phyloP scores from a whole-genome alignment of 495 filamentous ascomycete species.

The Pyrenopolyporus hunteri region DNA sequence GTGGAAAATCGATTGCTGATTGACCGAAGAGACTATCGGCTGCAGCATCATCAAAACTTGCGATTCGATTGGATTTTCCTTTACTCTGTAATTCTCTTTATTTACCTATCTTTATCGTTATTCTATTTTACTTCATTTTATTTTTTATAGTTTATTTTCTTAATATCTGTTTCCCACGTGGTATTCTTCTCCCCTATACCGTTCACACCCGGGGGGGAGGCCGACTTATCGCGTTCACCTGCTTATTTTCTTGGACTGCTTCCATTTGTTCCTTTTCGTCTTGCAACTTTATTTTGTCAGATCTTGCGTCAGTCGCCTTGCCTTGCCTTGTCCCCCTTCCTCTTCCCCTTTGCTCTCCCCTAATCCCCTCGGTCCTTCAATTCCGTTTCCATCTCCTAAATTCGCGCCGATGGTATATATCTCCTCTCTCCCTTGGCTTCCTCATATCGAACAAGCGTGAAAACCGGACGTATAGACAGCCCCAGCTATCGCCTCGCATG shows the following conservation, averaged over 20 bases:
- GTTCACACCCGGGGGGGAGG: no score
- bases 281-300: slow-evolving; percentile 22
- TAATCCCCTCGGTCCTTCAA: no score
- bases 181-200: slow-evolving; percentile 1
- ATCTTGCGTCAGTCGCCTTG: slow-evolving; percentile 1
- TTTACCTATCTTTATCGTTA: neutral
- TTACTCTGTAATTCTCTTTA: neutral
- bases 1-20: slow-evolving; percentile 40
- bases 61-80: slow-evolving; percentile 7
- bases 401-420: slow-evolving; percentile 3
- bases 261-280: slow-evolving; percentile 16
- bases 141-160: neutral
- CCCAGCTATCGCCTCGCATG: slow-evolving; percentile 7
- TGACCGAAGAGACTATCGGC: slow-evolving; percentile 26
- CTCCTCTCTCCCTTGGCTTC: neutral
- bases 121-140: neutral
- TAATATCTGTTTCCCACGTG: neutral
- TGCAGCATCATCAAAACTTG: slow-evolving; percentile 5
- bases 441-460: slow-evolving; percentile 16
- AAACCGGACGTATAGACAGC: slow-evolving; percentile 13
- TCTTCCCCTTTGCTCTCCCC: neutral
- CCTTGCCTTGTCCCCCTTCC: neutral
- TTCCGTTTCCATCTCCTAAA: slow-evolving; percentile 3
- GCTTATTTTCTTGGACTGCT: slow-evolving; percentile 17
- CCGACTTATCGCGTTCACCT: slow-evolving; percentile 15